A percentile compares a stretch with the other conserved stretches of the same genome.
phyloP scores from a whole-genome alignment of 1,139 yeast species.

The Wickerhamiella pararugosa region DNA sequence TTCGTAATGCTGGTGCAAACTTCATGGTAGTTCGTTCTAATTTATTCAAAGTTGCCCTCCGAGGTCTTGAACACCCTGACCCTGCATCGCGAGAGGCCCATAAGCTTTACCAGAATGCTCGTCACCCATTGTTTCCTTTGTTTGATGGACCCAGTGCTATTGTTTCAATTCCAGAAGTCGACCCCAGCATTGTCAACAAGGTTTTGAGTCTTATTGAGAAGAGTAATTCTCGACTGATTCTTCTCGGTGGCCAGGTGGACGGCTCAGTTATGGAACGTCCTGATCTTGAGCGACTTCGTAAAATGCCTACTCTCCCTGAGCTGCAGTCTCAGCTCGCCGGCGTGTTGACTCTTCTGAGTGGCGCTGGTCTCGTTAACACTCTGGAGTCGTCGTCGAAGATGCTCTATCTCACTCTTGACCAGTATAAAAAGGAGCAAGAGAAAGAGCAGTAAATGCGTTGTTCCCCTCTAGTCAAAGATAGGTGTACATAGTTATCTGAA shows the following conservation, averaged over 20 bases:
- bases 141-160: constrained; percentile 77
- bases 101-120: constrained; percentile 24
- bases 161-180: constrained; percentile 47
- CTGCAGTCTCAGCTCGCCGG: constrained; percentile 76
- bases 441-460: constrained; percentile 14
- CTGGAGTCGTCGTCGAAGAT: constrained; percentile 51
- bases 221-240: constrained; percentile 56
- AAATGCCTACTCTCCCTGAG: constrained; percentile 53
- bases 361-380: constrained; percentile 77
- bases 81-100: constrained; percentile 56
- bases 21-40: constrained; percentile 53
- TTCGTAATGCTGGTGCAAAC: constrained; percentile 48
- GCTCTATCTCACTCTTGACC: constrained; percentile 59
- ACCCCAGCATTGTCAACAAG: constrained; percentile 51
- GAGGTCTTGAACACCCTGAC: constrained; percentile 51
- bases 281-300: constrained; percentile 49
- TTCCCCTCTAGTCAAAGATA: too few species aligned
- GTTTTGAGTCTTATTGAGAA: constrained; percentile 46
- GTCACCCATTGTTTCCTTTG: constrained; percentile 55
- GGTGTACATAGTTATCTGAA: constrained; percentile 8
- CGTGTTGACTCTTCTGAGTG: constrained; percentile 68
- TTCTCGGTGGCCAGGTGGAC: constrained; percentile 78
- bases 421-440: constrained; percentile 36
- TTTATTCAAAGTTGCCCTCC: constrained; percentile 59
- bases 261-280: constrained; percentile 37